A percentile compares a stretch with the other conserved stretches of the same genome.
Evolutionary conservation across 768 basidiomycete genomes (phyloP).

Genomic region (Leccinum pellstonianum): DNA sequence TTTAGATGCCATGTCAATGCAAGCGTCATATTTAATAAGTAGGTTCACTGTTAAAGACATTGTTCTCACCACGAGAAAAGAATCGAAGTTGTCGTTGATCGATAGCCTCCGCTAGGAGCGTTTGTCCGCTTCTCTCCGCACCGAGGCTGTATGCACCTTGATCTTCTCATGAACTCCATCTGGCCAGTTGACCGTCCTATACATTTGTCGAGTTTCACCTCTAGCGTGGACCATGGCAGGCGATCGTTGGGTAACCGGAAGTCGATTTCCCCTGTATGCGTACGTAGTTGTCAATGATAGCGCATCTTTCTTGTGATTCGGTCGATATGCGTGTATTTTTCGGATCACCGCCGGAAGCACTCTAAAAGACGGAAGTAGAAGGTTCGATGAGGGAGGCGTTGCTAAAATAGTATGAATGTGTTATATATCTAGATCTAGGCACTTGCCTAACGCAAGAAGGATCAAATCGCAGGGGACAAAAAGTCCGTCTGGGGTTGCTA

Average conservation of each 20-base stretch:
- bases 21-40: not conserved
- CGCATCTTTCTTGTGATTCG: slow-evolving; percentile 1
- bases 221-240: not conserved
- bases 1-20: not conserved
- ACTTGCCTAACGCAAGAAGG: no score
- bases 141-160: not conserved
- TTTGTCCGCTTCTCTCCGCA: not conserved
- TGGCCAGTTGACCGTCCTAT: not conserved
- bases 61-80: not conserved
- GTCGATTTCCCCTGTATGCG: not conserved
- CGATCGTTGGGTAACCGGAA: not conserved
- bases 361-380: not conserved
- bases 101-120: no score
- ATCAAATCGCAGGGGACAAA: no score
- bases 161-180: not conserved
- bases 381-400: not conserved
- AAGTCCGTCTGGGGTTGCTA: no score
- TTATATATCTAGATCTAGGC: no score
- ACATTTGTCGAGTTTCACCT: not conserved
- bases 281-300: not conserved
- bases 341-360: not conserved
- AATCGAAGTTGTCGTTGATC: not conserved
- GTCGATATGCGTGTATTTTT: not conserved
- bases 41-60: not conserved
- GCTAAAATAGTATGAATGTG: not conserved